phyloP scores from a whole-genome alignment of 139 green algal species.

The Tetradesmus lagerheimii region DNA sequence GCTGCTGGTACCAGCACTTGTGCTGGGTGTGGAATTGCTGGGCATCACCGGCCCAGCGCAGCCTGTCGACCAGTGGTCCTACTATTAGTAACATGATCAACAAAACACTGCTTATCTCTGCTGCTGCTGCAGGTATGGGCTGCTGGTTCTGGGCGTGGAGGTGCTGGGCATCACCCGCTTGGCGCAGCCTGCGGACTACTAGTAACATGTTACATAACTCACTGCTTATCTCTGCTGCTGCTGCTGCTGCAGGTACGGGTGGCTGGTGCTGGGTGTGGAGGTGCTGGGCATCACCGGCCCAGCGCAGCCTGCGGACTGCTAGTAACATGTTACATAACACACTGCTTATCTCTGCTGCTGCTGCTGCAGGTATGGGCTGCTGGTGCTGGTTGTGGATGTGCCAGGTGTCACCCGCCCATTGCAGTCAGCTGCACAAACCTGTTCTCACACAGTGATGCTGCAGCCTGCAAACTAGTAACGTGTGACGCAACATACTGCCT shows the following conservation, averaged over 20 bases:
- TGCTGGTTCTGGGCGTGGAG: slow-evolving; percentile 38
- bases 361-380: neutral
- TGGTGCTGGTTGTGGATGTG: neutral
- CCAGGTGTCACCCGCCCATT: too few species aligned
- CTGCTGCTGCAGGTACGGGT: slow-evolving; percentile 41
- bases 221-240: too few species aligned
- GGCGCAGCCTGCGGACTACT: too few species aligned
- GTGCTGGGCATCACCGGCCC: slow-evolving; percentile 51
- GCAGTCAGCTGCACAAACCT: too few species aligned
- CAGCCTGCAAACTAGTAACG: neutral
- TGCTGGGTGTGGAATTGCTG: neutral
- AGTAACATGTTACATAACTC: too few species aligned
- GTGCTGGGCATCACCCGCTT: slow-evolving; percentile 52
- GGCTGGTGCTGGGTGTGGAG: slow-evolving; percentile 52
- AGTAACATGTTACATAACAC: too few species aligned
- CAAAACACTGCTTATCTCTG: neutral
- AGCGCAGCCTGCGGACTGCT: too few species aligned
- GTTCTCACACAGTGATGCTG: too few species aligned
- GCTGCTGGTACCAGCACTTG: too few species aligned
- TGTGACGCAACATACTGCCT: neutral
- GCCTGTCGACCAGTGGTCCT: too few species aligned
- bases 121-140: neutral
- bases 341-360: too few species aligned
- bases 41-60: too few species aligned
- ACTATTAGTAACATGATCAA: neutral